Evolutionary conservation across 306 rosid genomes (phyloP).

Genomic region (Glycine tomentella): DNA sequence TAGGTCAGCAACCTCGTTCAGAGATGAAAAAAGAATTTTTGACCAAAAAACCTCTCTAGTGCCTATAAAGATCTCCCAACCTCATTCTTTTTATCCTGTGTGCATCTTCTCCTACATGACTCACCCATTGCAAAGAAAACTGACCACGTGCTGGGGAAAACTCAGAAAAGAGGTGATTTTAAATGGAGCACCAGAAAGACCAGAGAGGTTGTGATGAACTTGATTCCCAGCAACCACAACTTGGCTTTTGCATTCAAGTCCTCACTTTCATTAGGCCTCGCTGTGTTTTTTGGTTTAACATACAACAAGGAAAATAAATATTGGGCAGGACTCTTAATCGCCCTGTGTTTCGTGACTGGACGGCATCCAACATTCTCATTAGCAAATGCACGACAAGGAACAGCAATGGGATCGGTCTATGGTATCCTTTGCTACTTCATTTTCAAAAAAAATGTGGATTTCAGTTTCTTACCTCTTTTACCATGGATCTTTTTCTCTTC

Average conservation of each 20-base stretch:
- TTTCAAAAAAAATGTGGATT: slow-evolving; percentile 43
- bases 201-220: slow-evolving; percentile 40
- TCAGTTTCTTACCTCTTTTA: slow-evolving; percentile 65
- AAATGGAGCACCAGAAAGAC: slow-evolving; percentile 33
- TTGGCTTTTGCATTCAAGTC: slow-evolving; percentile 73
- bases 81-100: slow-evolving; percentile 70
- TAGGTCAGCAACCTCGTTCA: slow-evolving; percentile 52
- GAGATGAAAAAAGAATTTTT: slow-evolving; percentile 46
- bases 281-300: no score
- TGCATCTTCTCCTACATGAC: slow-evolving; percentile 61
- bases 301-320: slow-evolving; percentile 65
- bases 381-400: slow-evolving; percentile 82
- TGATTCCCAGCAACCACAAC: slow-evolving; percentile 51
- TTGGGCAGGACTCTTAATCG: slow-evolving; percentile 83
- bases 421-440: slow-evolving; percentile 67
- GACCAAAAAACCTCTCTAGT: slow-evolving; percentile 45
- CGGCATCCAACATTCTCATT: slow-evolving; percentile 68
- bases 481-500: slow-evolving; percentile 75
- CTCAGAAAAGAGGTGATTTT: slow-evolving; percentile 21
- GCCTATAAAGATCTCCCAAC: slow-evolving; percentile 56
- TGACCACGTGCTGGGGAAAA: slow-evolving; percentile 1
- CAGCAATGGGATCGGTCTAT: slow-evolving; percentile 78
- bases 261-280: slow-evolving; percentile 72
- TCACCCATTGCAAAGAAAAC: slow-evolving; percentile 43
- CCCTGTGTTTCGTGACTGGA: slow-evolving; percentile 64